Conservation (phyloP, 140 eudicot species). For the Bidens hawaiensis region DNA sequence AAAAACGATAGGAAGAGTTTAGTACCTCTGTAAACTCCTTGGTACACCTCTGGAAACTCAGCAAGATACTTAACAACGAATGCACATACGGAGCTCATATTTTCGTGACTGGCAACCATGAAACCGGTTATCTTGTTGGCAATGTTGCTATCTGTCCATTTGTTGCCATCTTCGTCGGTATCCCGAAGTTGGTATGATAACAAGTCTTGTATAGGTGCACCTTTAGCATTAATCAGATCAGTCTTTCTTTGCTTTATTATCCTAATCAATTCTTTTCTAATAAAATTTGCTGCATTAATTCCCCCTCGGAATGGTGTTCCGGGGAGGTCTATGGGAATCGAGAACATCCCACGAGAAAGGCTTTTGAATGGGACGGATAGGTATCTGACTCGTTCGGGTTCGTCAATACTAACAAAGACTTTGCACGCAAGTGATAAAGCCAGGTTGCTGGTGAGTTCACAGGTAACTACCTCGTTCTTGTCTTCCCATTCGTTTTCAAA, state of each 20-base stretch:
- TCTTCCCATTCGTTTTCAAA: constrained; percentile 4
- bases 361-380: not conserved
- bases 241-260: not conserved
- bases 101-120: constrained; percentile 1
- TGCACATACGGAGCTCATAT: not conserved
- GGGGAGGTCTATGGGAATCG: not conserved
- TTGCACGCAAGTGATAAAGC: constrained; percentile 7
- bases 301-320: not conserved
- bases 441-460: constrained; percentile 2
- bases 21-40: constrained; percentile 8
- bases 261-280: not conserved
- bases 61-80: constrained; percentile 14
- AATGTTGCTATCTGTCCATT: constrained; percentile 8
- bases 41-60: constrained; percentile 2
- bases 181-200: constrained; percentile 2
- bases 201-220: not conserved
- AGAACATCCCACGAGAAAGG: not conserved
- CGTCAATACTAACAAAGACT: not conserved
- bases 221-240: not conserved
- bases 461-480: not conserved
- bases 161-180: not conserved
- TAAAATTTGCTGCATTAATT: not conserved
- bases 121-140: not conserved
- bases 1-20: too few relatives aligned
- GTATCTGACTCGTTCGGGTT: not conserved